A percentile compares a stretch with the other conserved stretches of the same genome.
Evolutionary conservation across 352 stramenopile species (phyloP).

Genomic region (Phytophthora macrochlamydospora): DNA sequence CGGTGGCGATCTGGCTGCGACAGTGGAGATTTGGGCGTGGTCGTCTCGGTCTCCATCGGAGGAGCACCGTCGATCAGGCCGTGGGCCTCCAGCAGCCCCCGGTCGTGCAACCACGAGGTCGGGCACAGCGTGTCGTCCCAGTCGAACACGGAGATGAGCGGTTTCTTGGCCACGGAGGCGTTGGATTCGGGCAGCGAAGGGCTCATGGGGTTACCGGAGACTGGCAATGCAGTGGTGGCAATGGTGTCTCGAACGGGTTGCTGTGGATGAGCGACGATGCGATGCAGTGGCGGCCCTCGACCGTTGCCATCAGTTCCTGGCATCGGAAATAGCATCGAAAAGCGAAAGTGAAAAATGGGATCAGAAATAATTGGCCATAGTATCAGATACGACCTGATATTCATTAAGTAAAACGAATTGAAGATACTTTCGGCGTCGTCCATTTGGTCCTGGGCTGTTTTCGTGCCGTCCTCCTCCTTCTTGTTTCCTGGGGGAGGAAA

Average conservation of each 20-base stretch:
- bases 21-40: slow-evolving; percentile 13
- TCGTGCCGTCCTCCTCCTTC: too few relatives aligned
- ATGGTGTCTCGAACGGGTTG: background rate
- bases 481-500: too few relatives aligned
- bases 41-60: slow-evolving; percentile 28
- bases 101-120: slow-evolving; percentile 56
- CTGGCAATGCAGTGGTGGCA: too few relatives aligned
- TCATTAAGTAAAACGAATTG: too few relatives aligned
- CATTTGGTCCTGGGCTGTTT: too few relatives aligned
- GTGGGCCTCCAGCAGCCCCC: slow-evolving; percentile 47
- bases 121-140: slow-evolving; percentile 76
- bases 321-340: background rate
- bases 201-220: background rate
- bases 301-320: background rate
- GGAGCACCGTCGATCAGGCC: slow-evolving; percentile 40
- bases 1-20: slow-evolving; percentile 24
- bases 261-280: background rate
- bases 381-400: too few relatives aligned
- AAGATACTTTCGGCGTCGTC: too few relatives aligned
- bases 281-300: background rate
- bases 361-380: too few relatives aligned
- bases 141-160: slow-evolving; percentile 55
- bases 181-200: background rate
- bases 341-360: too few relatives aligned
- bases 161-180: slow-evolving; percentile 20